Percentiles rank a stretch among this genome's conserved stretches.
Evolutionary conservation across 176 grass and related monocot genomes (phyloP).

Genomic region (Oryza coarctata): DNA sequence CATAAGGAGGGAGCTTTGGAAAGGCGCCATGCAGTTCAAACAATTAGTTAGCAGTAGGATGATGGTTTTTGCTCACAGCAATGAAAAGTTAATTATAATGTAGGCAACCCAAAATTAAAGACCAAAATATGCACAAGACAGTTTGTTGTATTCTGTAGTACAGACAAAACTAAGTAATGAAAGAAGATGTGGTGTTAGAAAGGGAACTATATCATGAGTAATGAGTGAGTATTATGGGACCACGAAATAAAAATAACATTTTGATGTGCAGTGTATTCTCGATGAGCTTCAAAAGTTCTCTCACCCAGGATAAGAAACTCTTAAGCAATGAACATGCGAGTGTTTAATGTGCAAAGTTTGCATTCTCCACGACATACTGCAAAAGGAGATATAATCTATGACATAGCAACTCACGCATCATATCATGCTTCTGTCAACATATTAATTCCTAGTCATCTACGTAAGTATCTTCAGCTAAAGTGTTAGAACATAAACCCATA

Average conservation of each 20-base stretch:
- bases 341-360: background rate
- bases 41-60: background rate
- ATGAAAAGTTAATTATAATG: background rate
- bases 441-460: background rate
- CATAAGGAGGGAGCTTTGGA: background rate
- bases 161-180: background rate
- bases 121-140: background rate
- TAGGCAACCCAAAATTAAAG: conserved; percentile 5
- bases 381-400: background rate
- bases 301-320: background rate
- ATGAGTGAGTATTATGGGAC: background rate
- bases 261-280: background rate
- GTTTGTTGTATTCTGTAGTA: background rate
- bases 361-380: background rate
- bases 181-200: background rate
- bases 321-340: background rate
- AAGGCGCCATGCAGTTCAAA: background rate
- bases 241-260: background rate
- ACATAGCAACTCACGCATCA: background rate
- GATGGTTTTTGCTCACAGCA: background rate
- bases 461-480: background rate
- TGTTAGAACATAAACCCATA: background rate
- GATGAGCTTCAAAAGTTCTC: background rate
- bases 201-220: background rate
- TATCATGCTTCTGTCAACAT: background rate